A percentile compares a stretch with the other conserved stretches of the same genome.
phyloP scores from a whole-genome alignment of 1,284 basidiomycete species.

The Tylopilus sp. region DNA sequence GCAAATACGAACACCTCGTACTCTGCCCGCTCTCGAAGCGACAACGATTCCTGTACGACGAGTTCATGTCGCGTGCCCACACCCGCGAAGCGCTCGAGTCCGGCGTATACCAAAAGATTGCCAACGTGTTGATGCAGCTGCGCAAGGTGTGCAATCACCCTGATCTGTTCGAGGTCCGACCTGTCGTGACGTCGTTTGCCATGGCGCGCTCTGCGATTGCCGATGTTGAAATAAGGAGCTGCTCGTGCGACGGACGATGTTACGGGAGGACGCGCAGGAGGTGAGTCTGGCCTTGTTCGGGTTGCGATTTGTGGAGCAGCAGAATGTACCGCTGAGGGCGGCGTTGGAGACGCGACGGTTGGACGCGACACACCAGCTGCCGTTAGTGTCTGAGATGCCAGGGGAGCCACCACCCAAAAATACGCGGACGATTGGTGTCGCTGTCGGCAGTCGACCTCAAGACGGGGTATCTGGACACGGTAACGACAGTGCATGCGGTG shows the following conservation, averaged over 20 bases:
- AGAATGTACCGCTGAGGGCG: constrained; percentile 64
- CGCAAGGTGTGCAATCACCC: constrained; percentile 97
- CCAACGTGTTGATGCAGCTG: constrained; percentile 98
- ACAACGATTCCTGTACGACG: constrained; percentile 97
- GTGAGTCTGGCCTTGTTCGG: constrained; percentile 77
- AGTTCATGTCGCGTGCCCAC: constrained; percentile 95
- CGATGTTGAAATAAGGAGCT: constrained; percentile 93
- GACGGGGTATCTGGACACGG: constrained; percentile 54
- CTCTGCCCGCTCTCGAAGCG: constrained; percentile 94
- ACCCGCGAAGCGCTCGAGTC: constrained; percentile 90
- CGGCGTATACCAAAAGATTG: constrained; percentile 91
- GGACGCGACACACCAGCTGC: constrained; percentile 79
- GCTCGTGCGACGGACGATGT: constrained; percentile 79
- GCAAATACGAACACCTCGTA: constrained; percentile 81
- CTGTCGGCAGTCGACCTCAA: constrained; percentile 56
- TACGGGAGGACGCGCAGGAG: constrained; percentile 59
- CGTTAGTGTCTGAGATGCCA: constrained; percentile 64
- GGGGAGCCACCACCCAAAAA: constrained; percentile 77
- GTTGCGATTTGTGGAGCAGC: constrained; percentile 69
- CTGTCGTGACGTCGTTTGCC: constrained; percentile 93
- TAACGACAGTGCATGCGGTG: constrained; percentile 54
- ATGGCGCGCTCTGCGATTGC: constrained; percentile 86
- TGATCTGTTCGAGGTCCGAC: constrained; percentile 95
- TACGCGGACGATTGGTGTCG: constrained; percentile 80
- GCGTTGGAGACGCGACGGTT: constrained; percentile 67